Evolutionary conservation across 192 early-diverging fungal species (phyloP), one percentile per base, ranked within the genome.

Genomic region (Coemansia sp.): DNA sequence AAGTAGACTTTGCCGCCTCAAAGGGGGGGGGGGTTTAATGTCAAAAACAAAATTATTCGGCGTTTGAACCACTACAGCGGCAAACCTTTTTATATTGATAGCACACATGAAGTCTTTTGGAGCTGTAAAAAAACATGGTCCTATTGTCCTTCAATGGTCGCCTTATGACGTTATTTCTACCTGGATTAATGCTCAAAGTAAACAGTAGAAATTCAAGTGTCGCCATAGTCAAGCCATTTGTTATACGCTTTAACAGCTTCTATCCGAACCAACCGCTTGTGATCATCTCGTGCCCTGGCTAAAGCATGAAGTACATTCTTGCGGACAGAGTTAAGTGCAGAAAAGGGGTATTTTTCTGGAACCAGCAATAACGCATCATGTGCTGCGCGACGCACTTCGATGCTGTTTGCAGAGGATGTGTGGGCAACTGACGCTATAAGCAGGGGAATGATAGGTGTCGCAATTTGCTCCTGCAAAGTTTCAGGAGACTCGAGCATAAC

Each of bases 231-330:
- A 50, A 74, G 94, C 94, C 95, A 98, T 66, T 90, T 90, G 74
- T 85, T 89, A 51, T 94, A 82, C 39, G 92, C 90, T 60, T 93
- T 90, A 5, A 92, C 93, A 0, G 94, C 97, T 67, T 94, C 92
- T 54, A 84, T 80, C 64, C 97, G 84, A 17, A 98, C 97, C 21
- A 89, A 54, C 30, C 94, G 85, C 82, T 96, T 96, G 24, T 74
- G 88, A 72, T 98, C 97, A 78, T 97, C 94, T 62, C 95, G 69
- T 0, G 88, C 81, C 30, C 57, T 64, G 4, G 71, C 75, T 31
- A 98, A 80, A 24, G 87, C 86, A 30, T 82, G 75, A 17, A 94
- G 64, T 8, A 96, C 63, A 59, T 79, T 19, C 57, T 68, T 67
- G 71, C 89, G 89, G 54, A 87, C 85, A 0, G 91, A 87, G 25